These are phyloP conservation scores for Larix sibirica DNA, from an alignment of 83 land plant genomes.

Conservation along the genomic window DNA sequence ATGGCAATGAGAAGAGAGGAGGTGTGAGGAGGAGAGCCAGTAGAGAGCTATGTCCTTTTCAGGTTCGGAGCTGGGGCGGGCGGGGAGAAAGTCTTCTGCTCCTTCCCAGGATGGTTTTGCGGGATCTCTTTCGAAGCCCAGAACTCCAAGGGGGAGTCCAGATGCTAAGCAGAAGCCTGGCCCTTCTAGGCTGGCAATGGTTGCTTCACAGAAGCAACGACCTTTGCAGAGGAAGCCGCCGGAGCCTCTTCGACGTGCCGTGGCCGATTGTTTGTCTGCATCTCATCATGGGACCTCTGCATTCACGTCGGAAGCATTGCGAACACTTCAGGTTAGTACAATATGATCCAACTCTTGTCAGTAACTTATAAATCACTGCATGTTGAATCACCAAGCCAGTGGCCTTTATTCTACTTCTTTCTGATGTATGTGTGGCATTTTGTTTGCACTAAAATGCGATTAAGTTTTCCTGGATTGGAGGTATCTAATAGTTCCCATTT, in stretches of 20 bases:
- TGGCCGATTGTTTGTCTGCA: constrained; percentile 90
- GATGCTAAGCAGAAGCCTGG: constrained; percentile 18
- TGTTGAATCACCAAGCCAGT: neutral
- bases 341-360: no score
- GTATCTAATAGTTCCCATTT: no score
- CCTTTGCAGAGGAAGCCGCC: constrained; percentile 82
- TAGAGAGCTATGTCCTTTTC: no score
- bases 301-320: constrained; percentile 70
- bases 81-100: no score
- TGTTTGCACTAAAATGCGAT: neutral
- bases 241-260: constrained; percentile 97
- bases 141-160: no score
- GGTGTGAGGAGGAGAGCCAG: no score
- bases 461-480: neutral
- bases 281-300: constrained; percentile 34
- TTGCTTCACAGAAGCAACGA: constrained; percentile 49
- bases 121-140: no score
- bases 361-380: neutral
- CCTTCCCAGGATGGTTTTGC: no score
- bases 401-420: neutral
- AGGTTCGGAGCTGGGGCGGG: no score
- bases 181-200: constrained; percentile 37
- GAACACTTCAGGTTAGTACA: constrained; percentile 81
- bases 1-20: no score
- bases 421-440: neutral